Percentiles rank a stretch among this genome's conserved stretches.
These are phyloP conservation scores for Microdochium bolleyi DNA, from an alignment of 2,329 filamentous ascomycete species.

Conservation along the genomic window DNA sequence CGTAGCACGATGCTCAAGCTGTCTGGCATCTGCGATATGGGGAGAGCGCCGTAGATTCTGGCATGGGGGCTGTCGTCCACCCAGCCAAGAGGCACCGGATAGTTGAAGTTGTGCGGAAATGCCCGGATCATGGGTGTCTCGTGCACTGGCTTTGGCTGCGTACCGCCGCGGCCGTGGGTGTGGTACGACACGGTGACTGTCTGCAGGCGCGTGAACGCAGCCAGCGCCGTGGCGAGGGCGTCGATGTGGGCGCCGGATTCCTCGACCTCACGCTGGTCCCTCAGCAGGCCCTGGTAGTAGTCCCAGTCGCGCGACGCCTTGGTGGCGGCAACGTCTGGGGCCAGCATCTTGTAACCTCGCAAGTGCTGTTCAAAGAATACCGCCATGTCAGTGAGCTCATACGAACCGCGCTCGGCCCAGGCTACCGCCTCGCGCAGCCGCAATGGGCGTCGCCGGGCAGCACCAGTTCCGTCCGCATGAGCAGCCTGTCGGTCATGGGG, in stretches of 20 bases:
- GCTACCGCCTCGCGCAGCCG: too few relatives aligned
- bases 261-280: slow-evolving; percentile 22
- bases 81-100: slow-evolving; percentile 26
- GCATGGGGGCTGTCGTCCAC: background rate
- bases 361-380: background rate
- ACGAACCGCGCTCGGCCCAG: too few relatives aligned
- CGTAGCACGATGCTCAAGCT: background rate
- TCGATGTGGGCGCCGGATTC: slow-evolving; percentile 14
- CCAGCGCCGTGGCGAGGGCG: slow-evolving; percentile 22
- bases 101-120: slow-evolving; percentile 28
- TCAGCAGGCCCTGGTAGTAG: slow-evolving; percentile 21
- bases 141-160: slow-evolving; percentile 20
- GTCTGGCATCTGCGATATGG: background rate
- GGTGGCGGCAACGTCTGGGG: background rate
- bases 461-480: too few relatives aligned
- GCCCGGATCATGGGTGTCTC: slow-evolving; percentile 32
- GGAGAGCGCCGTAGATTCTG: background rate
- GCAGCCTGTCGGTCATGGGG: too few relatives aligned
- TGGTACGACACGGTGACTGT: slow-evolving; percentile 29
- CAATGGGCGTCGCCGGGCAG: too few relatives aligned
- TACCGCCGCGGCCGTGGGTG: slow-evolving; percentile 24
- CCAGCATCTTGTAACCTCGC: background rate
- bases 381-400: background rate
- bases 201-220: slow-evolving; percentile 23
- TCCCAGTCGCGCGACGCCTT: slow-evolving; percentile 8